Evolutionary conservation across 305 asterid genomes (phyloP).

Genomic region (Fraxinus sp.): DNA sequence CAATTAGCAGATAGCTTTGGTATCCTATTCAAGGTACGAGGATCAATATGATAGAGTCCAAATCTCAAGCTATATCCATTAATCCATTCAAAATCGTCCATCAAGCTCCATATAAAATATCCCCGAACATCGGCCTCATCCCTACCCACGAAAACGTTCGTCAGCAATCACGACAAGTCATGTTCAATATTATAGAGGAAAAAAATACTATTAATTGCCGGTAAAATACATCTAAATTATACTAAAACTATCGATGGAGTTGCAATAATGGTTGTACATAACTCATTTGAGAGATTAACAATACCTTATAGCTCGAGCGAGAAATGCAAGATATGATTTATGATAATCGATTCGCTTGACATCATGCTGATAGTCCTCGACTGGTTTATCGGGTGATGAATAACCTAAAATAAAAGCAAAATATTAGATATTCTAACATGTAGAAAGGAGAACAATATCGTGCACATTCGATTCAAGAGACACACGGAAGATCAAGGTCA

Average conservation of each 20-base stretch:
- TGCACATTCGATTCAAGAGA: background rate
- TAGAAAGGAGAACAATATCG: background rate
- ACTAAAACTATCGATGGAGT: background rate
- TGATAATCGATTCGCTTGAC: constrained; percentile 54
- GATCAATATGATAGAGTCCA: constrained; percentile 48
- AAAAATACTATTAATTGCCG: background rate
- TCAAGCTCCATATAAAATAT: constrained; percentile 65
- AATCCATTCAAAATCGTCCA: constrained; percentile 69
- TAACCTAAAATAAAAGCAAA: constrained; percentile 45
- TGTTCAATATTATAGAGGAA: background rate
- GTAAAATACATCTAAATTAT: too few species aligned
- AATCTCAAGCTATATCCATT: constrained; percentile 43
- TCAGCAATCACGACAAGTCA: background rate
- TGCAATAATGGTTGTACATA: background rate
- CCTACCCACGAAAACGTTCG: constrained; percentile 23
- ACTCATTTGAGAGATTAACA: background rate
- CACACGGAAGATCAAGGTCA: background rate
- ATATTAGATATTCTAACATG: background rate
- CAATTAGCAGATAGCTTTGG: constrained; percentile 63
- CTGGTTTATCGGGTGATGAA: constrained; percentile 35
- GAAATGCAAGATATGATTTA: constrained; percentile 53
- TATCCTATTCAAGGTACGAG: constrained; percentile 37
- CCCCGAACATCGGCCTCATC: constrained; percentile 68
- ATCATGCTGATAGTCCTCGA: constrained; percentile 41
- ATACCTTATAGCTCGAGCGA: constrained; percentile 70